A percentile compares a stretch with the other conserved stretches of the same genome.
These are phyloP conservation scores for Euphorbia schlechtendalii DNA, from an alignment of 441 rosid species.

Conservation along the genomic window DNA sequence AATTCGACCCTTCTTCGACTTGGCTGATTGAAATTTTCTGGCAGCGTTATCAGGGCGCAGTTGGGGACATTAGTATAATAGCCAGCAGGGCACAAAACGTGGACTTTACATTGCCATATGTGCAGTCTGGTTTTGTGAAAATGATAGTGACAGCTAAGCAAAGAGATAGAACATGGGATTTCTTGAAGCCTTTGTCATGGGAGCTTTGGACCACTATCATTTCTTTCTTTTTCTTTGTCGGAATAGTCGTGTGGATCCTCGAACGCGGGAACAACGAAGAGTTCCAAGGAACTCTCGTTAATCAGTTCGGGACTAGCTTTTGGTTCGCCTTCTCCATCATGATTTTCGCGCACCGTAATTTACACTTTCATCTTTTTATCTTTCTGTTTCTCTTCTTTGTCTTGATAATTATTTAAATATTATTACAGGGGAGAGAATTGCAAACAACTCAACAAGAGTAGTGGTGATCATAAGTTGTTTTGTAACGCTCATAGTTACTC, in stretches of 20 bases:
- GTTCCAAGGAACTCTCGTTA: conserved; percentile 33
- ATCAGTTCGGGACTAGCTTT: conserved; percentile 54
- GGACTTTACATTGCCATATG: not conserved
- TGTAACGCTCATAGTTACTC: not conserved
- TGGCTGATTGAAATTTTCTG: not conserved
- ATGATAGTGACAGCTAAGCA: not conserved
- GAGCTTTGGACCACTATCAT: conserved; percentile 41
- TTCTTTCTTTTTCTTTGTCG: conserved; percentile 38
- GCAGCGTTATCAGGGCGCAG: not conserved
- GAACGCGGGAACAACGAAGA: conserved; percentile 53
- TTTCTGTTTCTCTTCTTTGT: too few species aligned
- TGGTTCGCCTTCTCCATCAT: conserved; percentile 73
- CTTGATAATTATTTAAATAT: not conserved
- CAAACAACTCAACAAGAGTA: not conserved
- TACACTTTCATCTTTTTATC: not conserved
- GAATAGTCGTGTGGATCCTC: conserved; percentile 44
- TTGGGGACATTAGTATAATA: not conserved
- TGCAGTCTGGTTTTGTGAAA: not conserved
- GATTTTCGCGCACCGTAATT: conserved; percentile 57
- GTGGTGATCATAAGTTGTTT: not conserved
- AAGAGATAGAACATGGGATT: conserved; percentile 20
- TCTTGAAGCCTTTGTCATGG: conserved; percentile 49
- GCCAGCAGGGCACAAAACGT: not conserved
- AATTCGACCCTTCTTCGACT: too few species aligned
- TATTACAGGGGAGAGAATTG: not conserved